Evolutionary conservation across 345 rosid species (phyloP).

Genomic region (Zanthoxylum bungeanum): DNA sequence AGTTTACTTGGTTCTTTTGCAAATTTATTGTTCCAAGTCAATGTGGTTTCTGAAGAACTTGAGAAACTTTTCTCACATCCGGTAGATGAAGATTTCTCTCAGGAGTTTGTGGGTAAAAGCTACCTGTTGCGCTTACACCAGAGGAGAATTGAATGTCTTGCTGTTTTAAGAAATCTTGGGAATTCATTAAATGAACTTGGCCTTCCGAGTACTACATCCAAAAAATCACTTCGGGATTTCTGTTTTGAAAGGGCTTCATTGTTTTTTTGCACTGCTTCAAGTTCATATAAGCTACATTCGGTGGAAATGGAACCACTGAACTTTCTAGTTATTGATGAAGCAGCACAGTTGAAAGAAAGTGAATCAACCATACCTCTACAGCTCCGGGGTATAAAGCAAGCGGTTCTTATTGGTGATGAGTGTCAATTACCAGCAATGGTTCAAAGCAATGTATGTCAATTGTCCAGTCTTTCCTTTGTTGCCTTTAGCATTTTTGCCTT

Average conservation of each 20-base stretch:
- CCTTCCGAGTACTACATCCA: constrained; percentile 21
- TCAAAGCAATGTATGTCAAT: constrained; percentile 34
- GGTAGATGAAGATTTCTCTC: not conserved
- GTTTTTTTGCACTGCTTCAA: constrained; percentile 41
- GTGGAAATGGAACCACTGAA: constrained; percentile 27
- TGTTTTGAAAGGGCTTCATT: constrained; percentile 34
- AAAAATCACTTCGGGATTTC: constrained; percentile 12
- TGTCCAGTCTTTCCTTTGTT: not conserved
- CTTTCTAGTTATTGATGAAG: constrained; percentile 59
- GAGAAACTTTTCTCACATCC: not conserved
- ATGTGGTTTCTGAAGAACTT: not conserved
- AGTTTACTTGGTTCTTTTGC: too few relatives aligned
- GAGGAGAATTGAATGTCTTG: constrained; percentile 29
- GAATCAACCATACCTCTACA: constrained; percentile 54
- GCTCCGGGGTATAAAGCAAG: constrained; percentile 34
- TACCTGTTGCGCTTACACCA: not conserved
- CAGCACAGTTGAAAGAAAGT: constrained; percentile 58
- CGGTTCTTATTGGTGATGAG: constrained; percentile 51
- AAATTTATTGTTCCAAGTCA: not conserved
- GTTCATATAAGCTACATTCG: constrained; percentile 30
- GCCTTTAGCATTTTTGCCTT: not conserved
- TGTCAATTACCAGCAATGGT: constrained; percentile 50
- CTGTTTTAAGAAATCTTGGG: constrained; percentile 9
- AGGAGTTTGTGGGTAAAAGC: not conserved
- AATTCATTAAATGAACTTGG: constrained; percentile 17